These are phyloP conservation scores for Euphorbia celastroides DNA, from an alignment of 441 rosid genomes.

Conservation along the genomic window DNA sequence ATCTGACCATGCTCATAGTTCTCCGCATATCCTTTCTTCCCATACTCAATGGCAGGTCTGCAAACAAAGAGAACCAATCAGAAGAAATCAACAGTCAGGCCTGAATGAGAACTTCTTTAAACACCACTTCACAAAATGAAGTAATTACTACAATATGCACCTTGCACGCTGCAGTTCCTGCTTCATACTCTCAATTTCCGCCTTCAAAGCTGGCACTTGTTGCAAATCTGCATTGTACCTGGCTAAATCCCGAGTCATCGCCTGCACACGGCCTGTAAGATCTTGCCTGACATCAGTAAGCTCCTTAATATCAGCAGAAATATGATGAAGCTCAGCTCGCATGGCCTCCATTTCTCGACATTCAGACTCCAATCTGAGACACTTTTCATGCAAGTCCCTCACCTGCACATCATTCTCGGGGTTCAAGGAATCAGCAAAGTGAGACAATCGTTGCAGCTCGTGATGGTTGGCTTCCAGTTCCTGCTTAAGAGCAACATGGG, in stretches of 20 bases:
- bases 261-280: conserved; percentile 61
- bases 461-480: conserved; percentile 79
- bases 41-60: conserved; percentile 87
- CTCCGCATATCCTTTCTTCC: conserved; percentile 96
- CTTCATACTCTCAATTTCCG: conserved; percentile 71
- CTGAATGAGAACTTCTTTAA: conserved; percentile 1
- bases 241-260: conserved; percentile 67
- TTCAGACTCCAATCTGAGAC: conserved; percentile 56
- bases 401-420: conserved; percentile 71
- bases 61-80: conserved; percentile 4
- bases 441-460: conserved; percentile 64
- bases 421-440: conserved; percentile 57
- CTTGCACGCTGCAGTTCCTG: conserved; percentile 91
- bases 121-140: neutral
- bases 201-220: conserved; percentile 62
- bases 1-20: conserved; percentile 87
- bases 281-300: conserved; percentile 63
- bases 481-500: conserved; percentile 92
- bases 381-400: conserved; percentile 88
- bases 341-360: conserved; percentile 59
- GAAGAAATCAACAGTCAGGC: conserved; percentile 3
- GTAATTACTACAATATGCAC: conserved; percentile 27
- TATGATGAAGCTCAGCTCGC: conserved; percentile 58
- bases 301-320: conserved; percentile 70
- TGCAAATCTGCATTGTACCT: conserved; percentile 69